Evolutionary conservation across 2,329 filamentous ascomycete genomes (phyloP).

Genomic region (Xylariaceae sp.): DNA sequence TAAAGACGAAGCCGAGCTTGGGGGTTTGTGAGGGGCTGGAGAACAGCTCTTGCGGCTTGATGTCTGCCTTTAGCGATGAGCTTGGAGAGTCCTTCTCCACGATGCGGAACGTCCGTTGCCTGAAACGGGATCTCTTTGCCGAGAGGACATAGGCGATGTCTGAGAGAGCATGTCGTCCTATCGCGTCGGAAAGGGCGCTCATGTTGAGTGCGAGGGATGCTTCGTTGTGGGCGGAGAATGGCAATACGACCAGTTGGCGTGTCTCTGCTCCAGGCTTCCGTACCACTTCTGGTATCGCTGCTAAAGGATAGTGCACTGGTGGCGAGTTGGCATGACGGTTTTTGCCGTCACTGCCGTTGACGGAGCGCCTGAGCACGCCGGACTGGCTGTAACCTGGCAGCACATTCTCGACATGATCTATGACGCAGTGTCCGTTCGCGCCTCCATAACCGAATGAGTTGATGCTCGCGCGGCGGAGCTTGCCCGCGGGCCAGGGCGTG

Average conservation of each 20-base stretch:
- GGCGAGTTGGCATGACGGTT: too few species aligned
- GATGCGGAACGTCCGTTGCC: background rate
- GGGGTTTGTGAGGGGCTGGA: slow-evolving; percentile 4
- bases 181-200: background rate
- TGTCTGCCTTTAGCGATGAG: background rate
- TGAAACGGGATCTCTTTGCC: background rate
- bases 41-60: background rate
- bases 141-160: background rate
- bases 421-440: slow-evolving; percentile 21
- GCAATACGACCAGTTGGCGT: background rate
- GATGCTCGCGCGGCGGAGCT: slow-evolving; percentile 15
- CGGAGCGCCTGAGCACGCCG: too few species aligned
- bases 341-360: too few species aligned
- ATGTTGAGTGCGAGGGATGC: background rate
- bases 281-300: too few species aligned
- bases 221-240: background rate
- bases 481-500: slow-evolving; percentile 14
- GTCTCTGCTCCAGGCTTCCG: background rate
- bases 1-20: slow-evolving; percentile 7
- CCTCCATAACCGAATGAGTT: slow-evolving; percentile 25
- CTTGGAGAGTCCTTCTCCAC: background rate
- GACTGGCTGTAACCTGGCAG: too few species aligned
- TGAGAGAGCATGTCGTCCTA: background rate
- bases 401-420: slow-evolving; percentile 19
- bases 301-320: too few species aligned